Conservation (phyloP, 352 stramenopile genomes). For the Globisporangium mamillatum region DNA sequence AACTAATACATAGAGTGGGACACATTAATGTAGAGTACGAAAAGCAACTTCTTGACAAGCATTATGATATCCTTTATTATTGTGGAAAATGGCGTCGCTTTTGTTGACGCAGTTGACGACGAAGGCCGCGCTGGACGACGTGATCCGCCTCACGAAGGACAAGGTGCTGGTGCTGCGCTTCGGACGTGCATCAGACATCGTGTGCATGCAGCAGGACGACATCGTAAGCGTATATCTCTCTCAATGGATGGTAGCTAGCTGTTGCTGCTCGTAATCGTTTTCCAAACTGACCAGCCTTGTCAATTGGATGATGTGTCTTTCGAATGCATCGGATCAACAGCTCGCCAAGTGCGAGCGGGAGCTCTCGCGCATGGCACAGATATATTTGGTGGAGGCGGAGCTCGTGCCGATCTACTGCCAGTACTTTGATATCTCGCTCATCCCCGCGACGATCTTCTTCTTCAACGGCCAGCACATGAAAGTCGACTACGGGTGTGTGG, state of each 20-base stretch:
- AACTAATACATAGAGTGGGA: not conserved
- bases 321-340: constrained; percentile 24
- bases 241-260: not conserved
- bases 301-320: not conserved
- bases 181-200: constrained; percentile 51
- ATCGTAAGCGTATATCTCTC: constrained; percentile 40
- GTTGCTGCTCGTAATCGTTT: not conserved
- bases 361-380: constrained; percentile 75
- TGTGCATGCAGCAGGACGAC: constrained; percentile 84
- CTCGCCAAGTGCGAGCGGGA: constrained; percentile 70
- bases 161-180: constrained; percentile 85
- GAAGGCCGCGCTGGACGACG: constrained; percentile 71
- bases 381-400: constrained; percentile 76
- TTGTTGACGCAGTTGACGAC: constrained; percentile 60
- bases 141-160: constrained; percentile 75
- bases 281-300: not conserved
- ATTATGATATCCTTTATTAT: not conserved
- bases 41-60: not conserved
- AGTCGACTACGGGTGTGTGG: constrained; percentile 78
- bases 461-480: constrained; percentile 89
- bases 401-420: constrained; percentile 76
- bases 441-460: constrained; percentile 86
- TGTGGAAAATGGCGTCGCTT: constrained; percentile 53
- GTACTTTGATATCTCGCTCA: constrained; percentile 88
- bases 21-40: not conserved